phyloP scores from a whole-genome alignment of 768 basidiomycete genomes.

The Scleroderma bovista region DNA sequence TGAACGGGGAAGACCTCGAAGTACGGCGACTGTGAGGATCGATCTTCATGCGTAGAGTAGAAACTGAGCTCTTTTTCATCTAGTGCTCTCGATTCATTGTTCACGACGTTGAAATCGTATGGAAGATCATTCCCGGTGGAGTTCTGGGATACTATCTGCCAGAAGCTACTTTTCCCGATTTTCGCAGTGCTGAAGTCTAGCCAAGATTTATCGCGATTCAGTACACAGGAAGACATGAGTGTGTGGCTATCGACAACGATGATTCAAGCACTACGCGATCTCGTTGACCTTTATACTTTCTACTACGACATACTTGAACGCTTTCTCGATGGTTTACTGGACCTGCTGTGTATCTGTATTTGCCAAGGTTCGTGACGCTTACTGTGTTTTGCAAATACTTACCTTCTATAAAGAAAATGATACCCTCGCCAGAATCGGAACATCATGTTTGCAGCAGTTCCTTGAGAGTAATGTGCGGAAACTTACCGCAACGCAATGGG shows the following conservation, averaged over 20 bases:
- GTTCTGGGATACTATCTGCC: slow-evolving; percentile 98
- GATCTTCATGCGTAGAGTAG: neutral
- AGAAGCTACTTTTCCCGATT: slow-evolving; percentile 95
- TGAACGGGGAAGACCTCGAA: slow-evolving; percentile 99
- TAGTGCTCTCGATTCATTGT: slow-evolving; percentile 95
- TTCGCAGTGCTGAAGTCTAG: slow-evolving; percentile 93
- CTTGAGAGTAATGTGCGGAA: slow-evolving; percentile 90
- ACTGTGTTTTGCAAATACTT: slow-evolving; percentile 4
- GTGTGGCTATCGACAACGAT: slow-evolving; percentile 99
- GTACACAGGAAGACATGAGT: slow-evolving; percentile 97
- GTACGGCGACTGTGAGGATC: slow-evolving; percentile 84
- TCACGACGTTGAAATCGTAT: slow-evolving; percentile 87
- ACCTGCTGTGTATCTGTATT: slow-evolving; percentile 92
- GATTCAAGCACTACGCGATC: slow-evolving; percentile 93
- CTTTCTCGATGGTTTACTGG: slow-evolving; percentile 89
- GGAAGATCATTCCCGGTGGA: slow-evolving; percentile 80
- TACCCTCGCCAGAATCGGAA: slow-evolving; percentile 94
- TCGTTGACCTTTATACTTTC: slow-evolving; percentile 93
- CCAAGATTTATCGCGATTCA: slow-evolving; percentile 89
- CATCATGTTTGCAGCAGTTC: slow-evolving; percentile 94
- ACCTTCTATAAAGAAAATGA: slow-evolving; percentile 73
- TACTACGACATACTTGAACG: slow-evolving; percentile 90
- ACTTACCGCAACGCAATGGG: slow-evolving; percentile 82
- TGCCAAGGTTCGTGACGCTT: slow-evolving; percentile 75
- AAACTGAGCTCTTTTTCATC: slow-evolving; percentile 5